A percentile compares a stretch with the other conserved stretches of the same genome.
phyloP scores from a whole-genome alignment of 1,139 yeast species.

The Diutina siamensis region DNA sequence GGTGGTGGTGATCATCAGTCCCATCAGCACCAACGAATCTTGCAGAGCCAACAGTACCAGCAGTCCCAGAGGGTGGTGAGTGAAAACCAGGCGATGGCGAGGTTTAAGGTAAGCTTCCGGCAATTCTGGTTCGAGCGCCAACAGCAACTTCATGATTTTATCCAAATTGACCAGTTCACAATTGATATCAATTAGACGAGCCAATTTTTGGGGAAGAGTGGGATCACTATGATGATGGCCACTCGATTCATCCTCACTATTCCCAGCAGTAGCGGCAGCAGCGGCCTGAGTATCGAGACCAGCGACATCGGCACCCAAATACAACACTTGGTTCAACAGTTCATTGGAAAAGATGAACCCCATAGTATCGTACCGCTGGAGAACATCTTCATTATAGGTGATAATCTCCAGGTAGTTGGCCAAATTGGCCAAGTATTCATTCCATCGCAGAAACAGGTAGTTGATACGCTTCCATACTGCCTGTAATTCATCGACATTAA shows the following conservation, averaged over 20 bases:
- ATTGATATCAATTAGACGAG: slow-evolving; percentile 27
- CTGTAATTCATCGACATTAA: slow-evolving; percentile 46
- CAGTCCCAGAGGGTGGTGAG: slow-evolving; percentile 9
- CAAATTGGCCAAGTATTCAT: slow-evolving; percentile 42
- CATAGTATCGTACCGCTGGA: slow-evolving; percentile 32
- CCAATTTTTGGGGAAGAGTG: slow-evolving; percentile 13
- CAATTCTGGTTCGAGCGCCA: slow-evolving; percentile 27
- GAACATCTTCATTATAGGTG: slow-evolving; percentile 31
- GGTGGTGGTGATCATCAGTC: background rate
- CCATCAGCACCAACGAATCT: slow-evolving; percentile 3
- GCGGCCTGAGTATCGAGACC: background rate
- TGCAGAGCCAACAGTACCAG: background rate
- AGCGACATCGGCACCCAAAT: slow-evolving; percentile 22
- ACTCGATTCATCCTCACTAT: background rate
- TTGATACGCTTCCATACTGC: slow-evolving; percentile 57
- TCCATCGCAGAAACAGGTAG: slow-evolving; percentile 76
- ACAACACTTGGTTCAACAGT: slow-evolving; percentile 33
- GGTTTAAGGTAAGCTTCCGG: slow-evolving; percentile 27
- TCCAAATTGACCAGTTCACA: slow-evolving; percentile 29
- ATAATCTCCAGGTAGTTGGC: slow-evolving; percentile 27
- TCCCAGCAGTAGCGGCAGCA: background rate
- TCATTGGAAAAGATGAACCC: slow-evolving; percentile 37
- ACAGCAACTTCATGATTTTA: slow-evolving; percentile 27
- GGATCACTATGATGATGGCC: background rate
- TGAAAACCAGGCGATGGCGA: slow-evolving; percentile 7